phyloP scores from a whole-genome alignment of 116 monocot genomes.

The Posidonia oceanica region DNA sequence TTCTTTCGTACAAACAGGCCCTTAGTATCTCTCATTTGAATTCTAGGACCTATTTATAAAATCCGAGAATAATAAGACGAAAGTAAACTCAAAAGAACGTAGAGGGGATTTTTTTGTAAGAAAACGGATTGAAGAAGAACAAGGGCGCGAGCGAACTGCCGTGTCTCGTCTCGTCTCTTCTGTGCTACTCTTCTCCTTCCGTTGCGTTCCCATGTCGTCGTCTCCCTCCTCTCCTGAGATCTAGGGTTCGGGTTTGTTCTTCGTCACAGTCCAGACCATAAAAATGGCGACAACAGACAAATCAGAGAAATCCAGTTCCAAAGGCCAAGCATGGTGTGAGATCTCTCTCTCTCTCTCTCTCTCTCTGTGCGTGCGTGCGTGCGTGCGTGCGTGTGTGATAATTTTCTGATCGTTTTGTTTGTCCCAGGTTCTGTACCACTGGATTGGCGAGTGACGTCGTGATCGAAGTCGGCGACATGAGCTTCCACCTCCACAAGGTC shows the following conservation, averaged over 20 bases:
- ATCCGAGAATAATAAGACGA: no score
- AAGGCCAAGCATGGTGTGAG: no score
- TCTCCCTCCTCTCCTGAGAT: background rate
- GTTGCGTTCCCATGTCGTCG: background rate
- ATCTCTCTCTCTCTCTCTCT: no score
- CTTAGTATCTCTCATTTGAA: no score
- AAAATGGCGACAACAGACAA: constrained; percentile 22
- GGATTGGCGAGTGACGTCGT: constrained; percentile 92
- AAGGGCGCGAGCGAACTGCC: background rate
- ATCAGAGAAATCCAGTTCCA: constrained; percentile 9
- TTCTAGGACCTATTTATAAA: no score
- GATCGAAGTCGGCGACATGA: constrained; percentile 66
- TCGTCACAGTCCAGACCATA: background rate
- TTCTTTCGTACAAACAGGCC: no score
- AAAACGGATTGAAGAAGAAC: no score
- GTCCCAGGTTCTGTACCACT: constrained; percentile 80
- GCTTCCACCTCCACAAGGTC: constrained; percentile 95
- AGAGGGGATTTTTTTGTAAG: no score
- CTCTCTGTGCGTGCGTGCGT: no score
- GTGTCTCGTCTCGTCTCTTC: background rate
- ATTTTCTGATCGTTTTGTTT: background rate
- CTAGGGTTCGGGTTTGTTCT: background rate
- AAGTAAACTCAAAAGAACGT: no score
- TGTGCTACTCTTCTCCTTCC: background rate
- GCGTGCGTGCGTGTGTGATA: background rate